These are phyloP conservation scores for Kwoniella pini DNA, from an alignment of 768 basidiomycete genomes.

Conservation along the genomic window DNA sequence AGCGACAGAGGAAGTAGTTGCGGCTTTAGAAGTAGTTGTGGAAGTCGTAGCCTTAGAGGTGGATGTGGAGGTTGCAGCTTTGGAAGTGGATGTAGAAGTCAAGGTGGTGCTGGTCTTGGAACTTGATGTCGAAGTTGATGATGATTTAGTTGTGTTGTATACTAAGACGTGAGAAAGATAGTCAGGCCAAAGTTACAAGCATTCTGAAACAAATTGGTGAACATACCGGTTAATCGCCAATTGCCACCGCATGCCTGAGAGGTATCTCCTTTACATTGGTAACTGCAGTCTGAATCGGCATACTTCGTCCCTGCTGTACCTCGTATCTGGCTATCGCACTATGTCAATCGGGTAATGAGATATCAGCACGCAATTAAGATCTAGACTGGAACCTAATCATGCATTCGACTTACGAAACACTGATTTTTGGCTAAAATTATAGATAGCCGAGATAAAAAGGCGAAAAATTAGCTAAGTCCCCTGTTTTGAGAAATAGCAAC, in stretches of 20 bases:
- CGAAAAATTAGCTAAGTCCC: no score
- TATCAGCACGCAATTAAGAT: not conserved
- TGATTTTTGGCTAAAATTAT: constrained; percentile 18
- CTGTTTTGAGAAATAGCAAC: no score
- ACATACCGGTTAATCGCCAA: constrained; percentile 17
- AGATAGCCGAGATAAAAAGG: constrained; percentile 9
- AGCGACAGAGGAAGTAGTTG: constrained; percentile 1
- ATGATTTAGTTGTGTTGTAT: not conserved
- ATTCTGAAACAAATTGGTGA: no score
- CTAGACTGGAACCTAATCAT: not conserved
- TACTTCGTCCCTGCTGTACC: constrained; percentile 7
- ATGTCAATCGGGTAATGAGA: not conserved
- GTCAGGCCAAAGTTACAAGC: no score
- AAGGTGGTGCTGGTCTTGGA: not conserved
- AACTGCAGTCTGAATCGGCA: constrained; percentile 10
- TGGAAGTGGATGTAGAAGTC: not conserved
- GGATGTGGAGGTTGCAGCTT: constrained; percentile 6
- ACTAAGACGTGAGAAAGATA: not conserved
- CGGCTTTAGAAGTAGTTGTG: not conserved
- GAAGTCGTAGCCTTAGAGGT: constrained; percentile 9
- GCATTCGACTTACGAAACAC: constrained; percentile 36
- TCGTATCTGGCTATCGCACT: constrained; percentile 29
- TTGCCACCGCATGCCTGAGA: constrained; percentile 23
- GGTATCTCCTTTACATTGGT: constrained; percentile 21
- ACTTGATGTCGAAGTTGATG: no score